A percentile compares a stretch with the other conserved stretches of the same genome.
Conservation (phyloP, 768 basidiomycete species). For the Dacryopinax spathularia region DNA sequence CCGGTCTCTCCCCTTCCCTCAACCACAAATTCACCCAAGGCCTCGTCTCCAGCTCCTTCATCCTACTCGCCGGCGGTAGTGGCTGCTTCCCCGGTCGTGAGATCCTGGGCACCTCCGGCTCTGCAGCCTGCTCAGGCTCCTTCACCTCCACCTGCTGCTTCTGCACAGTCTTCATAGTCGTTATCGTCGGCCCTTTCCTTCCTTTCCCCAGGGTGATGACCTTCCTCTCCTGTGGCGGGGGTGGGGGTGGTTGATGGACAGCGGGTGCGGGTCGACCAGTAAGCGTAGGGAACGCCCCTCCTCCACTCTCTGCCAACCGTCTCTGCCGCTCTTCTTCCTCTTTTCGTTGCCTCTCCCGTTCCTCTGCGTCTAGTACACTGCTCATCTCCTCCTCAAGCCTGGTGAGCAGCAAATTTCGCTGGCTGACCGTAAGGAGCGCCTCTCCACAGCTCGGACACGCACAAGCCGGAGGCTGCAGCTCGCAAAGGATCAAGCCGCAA, state of each 20-base stretch:
- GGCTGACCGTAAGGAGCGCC: background rate
- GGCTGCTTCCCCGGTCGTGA: background rate
- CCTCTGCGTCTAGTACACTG: background rate
- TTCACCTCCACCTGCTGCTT: background rate
- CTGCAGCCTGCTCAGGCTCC: background rate
- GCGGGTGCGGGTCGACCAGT: background rate
- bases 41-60: background rate
- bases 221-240: background rate
- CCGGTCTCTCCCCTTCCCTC: background rate
- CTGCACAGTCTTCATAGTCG: background rate
- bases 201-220: background rate
- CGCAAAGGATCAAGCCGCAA: conserved; percentile 25
- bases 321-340: background rate
- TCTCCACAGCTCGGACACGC: conserved; percentile 24
- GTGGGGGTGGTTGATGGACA: too few species aligned
- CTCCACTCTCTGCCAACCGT: background rate
- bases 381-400: background rate
- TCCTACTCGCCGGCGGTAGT: background rate
- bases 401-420: background rate
- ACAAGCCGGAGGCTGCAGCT: conserved; percentile 21
- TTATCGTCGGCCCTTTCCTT: background rate
- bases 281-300: background rate
- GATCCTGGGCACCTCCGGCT: background rate
- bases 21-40: background rate
- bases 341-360: background rate